Evolutionary conservation across 257 asterid genomes (phyloP).

Genomic region (Asclepias syriaca): DNA sequence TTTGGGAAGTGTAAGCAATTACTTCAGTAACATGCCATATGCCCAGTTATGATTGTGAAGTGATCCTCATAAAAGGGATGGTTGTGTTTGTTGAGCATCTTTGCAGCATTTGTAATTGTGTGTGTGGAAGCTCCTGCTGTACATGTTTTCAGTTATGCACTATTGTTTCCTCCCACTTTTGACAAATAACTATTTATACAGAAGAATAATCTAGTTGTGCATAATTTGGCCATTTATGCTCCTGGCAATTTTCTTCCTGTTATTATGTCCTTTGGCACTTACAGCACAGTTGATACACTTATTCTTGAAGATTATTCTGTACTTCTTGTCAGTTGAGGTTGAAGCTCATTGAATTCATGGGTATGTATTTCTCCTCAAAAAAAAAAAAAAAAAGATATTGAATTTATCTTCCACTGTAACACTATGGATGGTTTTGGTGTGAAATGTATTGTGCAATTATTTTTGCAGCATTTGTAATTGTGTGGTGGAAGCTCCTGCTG

Average conservation of each 20-base stretch:
- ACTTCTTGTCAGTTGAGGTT: not conserved
- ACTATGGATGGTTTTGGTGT: not conserved
- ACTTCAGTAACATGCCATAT: conserved; percentile 42
- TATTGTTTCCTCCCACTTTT: not conserved
- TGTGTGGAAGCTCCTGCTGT: not conserved
- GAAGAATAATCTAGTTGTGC: conserved; percentile 1
- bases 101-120: not conserved
- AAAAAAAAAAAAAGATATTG: not conserved
- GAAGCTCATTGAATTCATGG: conserved; percentile 2
- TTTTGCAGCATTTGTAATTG: not conserved
- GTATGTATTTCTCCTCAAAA: not conserved
- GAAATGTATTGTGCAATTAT: not conserved
- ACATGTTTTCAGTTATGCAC: not conserved
- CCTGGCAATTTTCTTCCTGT: not conserved
- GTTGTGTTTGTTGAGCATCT: not conserved
- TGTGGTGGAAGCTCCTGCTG: not conserved
- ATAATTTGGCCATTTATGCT: not conserved
- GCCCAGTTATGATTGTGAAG: conserved; percentile 48
- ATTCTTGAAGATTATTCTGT: not conserved
- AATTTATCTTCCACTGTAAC: not conserved
- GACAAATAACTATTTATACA: not conserved
- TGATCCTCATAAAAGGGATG: not conserved
- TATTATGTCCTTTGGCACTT: not conserved
- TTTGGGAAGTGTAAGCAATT: conserved; percentile 50
- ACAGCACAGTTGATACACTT: not conserved